Evolutionary conservation across 345 rosid genomes (phyloP), one percentile per base, ranked within the genome.

Genomic region (Xanthoceras sorbifolium): DNA sequence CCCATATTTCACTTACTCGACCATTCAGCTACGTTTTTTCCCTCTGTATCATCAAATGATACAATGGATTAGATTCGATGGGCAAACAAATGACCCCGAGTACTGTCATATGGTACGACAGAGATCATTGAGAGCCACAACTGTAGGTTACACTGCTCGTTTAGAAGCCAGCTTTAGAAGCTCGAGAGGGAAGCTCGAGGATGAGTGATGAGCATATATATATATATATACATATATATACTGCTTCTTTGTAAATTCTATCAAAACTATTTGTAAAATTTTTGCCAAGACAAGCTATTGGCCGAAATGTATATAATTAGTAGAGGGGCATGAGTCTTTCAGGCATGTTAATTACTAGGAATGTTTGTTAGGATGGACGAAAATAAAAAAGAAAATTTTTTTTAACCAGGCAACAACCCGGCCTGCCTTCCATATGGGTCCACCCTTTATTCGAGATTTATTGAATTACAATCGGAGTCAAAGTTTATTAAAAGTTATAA

Each of bases 41-140:
- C 99, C 99, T 0, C 64, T 87, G 60, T 88, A 91, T 80, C 97
- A 96, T 80, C 98, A 96, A 82, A 96, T 92, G 99, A 91, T 96
- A 74, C 94, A 89, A 62, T 93, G 98, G 99, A 82, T 91, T 6
- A 80, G 92, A 76, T 80, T 74, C 34, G 97, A 93, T 32, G 97
- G 98, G 52, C 93, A 90, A 40, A 66, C 89, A 0, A 89, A 93
- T 52, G 99, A 96, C 73, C 98, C 95, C 0, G 97, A 93, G 71
- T 93, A 82, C 83, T 92, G 94, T 84, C 79, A 79, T 20, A 77
- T 93, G 86, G 97, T 93, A 66, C 83, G 94, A 10, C 99, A 93
- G 83, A 91, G 97, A 78, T 93, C 99, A 0, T 48, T 91, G 72
- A 82, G 90, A 55, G 91, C 87, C 48, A 90, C 89, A 1, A 91